Base-by-base conservation (phyloP, 495 filamentous ascomycete genomes). In the Penicillium tannophilum region DNA sequence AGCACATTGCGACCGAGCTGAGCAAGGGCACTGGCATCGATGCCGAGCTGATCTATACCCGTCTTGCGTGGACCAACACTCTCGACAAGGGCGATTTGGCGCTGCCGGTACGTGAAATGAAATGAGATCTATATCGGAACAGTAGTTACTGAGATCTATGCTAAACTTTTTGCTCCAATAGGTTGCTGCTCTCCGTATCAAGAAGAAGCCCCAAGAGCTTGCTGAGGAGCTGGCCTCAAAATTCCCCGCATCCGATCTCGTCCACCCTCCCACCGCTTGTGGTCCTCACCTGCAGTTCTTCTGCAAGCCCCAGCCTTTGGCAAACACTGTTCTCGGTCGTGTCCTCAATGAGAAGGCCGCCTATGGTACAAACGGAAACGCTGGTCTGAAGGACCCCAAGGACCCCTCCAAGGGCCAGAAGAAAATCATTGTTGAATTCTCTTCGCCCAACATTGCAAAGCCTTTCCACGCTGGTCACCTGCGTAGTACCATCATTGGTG, bases 51-150 rank as follows among this genome's bases (percentile, higher is more conserved):
- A 90, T 98, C 67, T 95, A 90, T 66, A 77, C 86, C 19, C 84
- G 85, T 30, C 74, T 98, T 35, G 78, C 85, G 67, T 96, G 91
- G 91, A 96, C 93, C 14, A 80, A 83, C 60, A 85, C 85, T 48
- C 76, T 96, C 28, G 93, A 97, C 56, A 95, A 95, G 81, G 93
- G 93, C 59, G 93, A 98, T 70, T 75, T 98, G 62, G 78, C 88
- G 46, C 76, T 97, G 36, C 85, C 93, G 51, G 87, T 79, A 78
- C 56, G 72, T 63, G n/a, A 60, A 55, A 6, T 59, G 11, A 39
- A 20, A 24, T 20, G 23, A 19, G 1, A 50, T 50, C 3, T 17
- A 24, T 41, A 35, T 8, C 17, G 20, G 16, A 9, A 17, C 14
- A 41, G 8, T 41, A 2, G 7, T 23, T 7, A 23, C 0, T 20